Evolutionary conservation across 1,284 basidiomycete genomes (phyloP).

Genomic region (Ceratobasidium sp.): DNA sequence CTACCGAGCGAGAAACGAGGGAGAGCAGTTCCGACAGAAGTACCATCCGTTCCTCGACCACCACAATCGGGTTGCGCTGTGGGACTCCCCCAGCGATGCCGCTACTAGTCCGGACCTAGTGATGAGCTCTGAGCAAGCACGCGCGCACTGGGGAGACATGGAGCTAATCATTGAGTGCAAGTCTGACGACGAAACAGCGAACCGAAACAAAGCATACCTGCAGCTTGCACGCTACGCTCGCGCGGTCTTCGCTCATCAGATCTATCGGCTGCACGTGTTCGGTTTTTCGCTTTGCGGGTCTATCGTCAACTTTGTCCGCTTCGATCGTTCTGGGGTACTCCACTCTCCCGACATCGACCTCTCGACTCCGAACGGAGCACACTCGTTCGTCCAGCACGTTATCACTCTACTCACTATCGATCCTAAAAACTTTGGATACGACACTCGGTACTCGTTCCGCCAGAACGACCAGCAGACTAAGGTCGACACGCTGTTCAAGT

Average conservation of each 20-base stretch:
- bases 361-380: background rate
- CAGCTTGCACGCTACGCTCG: constrained; percentile 34
- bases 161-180: constrained; percentile 31
- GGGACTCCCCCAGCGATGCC: background rate
- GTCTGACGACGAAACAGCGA: background rate
- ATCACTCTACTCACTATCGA: background rate
- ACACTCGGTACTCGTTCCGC: background rate
- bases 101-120: background rate
- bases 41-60: background rate
- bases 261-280: background rate
- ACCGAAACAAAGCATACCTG: background rate
- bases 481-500: background rate
- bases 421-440: background rate
- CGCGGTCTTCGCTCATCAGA: constrained; percentile 10
- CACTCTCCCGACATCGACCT: constrained; percentile 1
- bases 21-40: background rate
- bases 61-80: background rate
- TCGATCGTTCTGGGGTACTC: constrained; percentile 14
- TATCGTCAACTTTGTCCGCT: constrained; percentile 6
- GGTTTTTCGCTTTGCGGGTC: background rate
- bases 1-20: background rate
- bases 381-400: background rate
- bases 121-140: background rate
- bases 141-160: constrained; percentile 17
- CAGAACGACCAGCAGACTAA: too few species aligned